phyloP scores from a whole-genome alignment of 257 asterid genomes.

The Striga asiatica region DNA sequence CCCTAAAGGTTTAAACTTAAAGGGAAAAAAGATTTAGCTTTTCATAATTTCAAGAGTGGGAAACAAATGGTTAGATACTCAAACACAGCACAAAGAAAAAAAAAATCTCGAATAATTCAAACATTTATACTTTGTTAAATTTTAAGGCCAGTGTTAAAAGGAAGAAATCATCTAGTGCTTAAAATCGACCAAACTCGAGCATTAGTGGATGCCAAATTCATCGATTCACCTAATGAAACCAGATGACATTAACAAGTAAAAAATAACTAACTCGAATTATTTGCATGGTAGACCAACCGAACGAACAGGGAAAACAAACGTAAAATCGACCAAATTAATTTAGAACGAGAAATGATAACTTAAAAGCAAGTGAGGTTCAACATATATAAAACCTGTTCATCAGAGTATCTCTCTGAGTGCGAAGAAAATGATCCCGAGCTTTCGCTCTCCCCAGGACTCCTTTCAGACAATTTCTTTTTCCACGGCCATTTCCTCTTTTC shows the following conservation, averaged over 20 bases:
- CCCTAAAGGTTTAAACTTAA: too few relatives aligned
- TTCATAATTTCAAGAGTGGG: too few relatives aligned
- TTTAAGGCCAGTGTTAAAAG: too few relatives aligned
- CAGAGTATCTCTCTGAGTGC: constrained; percentile 52
- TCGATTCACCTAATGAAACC: too few relatives aligned
- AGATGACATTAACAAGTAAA: neutral
- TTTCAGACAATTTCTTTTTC: constrained; percentile 57
- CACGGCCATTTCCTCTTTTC: constrained; percentile 73
- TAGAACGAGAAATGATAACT: neutral
- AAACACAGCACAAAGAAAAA: too few relatives aligned
- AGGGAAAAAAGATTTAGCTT: too few relatives aligned
- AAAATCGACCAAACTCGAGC: too few relatives aligned
- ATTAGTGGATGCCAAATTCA: too few relatives aligned
- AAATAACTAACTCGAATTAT: neutral
- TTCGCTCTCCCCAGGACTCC: constrained; percentile 64
- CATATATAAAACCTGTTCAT: constrained; percentile 40
- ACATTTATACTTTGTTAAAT: too few relatives aligned
- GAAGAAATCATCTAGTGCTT: too few relatives aligned
- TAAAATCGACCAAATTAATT: neutral
- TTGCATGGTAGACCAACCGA: neutral
- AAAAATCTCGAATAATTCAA: too few relatives aligned
- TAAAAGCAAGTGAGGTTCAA: neutral
- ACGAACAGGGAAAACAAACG: neutral
- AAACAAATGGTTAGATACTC: too few relatives aligned
- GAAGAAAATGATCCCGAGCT: constrained; percentile 57